Evolutionary conservation across 495 filamentous ascomycete species (phyloP).

Genomic region (Tuber brumale): DNA sequence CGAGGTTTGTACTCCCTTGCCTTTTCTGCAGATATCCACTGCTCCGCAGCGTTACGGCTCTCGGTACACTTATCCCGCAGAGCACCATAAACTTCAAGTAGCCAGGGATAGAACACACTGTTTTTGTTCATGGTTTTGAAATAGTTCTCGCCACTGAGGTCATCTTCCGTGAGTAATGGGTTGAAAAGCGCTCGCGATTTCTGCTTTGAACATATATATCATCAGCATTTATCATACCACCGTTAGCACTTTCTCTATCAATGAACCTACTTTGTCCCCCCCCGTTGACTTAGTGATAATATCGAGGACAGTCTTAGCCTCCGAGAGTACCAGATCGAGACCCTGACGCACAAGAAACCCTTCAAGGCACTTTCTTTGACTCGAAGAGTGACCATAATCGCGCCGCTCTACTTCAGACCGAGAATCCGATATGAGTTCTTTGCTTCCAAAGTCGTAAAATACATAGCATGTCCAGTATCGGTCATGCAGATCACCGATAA

Average conservation of each 20-base stretch:
- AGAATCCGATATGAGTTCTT: background rate
- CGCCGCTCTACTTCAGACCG: background rate
- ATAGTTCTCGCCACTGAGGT: constrained; percentile 7
- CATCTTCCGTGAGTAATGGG: constrained; percentile 2
- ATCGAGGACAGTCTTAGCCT: background rate
- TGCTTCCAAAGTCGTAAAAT: background rate
- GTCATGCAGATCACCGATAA: constrained; percentile 5
- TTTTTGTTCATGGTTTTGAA: constrained; percentile 4
- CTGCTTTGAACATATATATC: background rate
- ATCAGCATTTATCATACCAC: background rate
- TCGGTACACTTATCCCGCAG: background rate
- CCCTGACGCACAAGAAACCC: background rate
- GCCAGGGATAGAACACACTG: constrained; percentile 5
- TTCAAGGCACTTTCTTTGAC: constrained; percentile 3
- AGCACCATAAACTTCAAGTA: background rate
- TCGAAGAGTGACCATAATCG: background rate
- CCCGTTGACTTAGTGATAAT: background rate
- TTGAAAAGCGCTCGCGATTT: background rate
- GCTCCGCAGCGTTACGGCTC: background rate
- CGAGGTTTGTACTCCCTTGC: background rate
- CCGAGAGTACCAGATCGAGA: background rate
- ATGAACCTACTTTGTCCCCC: background rate
- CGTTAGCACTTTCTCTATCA: background rate
- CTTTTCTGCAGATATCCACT: background rate
- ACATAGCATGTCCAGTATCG: constrained; percentile 1